These are phyloP conservation scores for Ceratocystis cacaofunesta DNA, from an alignment of 2,329 filamentous ascomycete genomes.

Conservation along the genomic window DNA sequence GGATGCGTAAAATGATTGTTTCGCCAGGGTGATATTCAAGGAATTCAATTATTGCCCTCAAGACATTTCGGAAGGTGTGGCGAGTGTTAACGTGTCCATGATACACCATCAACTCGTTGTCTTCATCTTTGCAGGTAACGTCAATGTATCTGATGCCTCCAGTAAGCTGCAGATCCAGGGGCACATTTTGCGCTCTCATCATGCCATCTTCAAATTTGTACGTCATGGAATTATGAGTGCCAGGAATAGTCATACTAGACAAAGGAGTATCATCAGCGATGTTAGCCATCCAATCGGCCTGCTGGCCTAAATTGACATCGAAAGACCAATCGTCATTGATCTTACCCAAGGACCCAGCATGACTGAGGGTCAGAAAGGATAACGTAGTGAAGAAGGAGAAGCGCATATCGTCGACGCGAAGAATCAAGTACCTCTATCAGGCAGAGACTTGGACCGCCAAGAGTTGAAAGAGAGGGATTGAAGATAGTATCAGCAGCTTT, in stretches of 20 bases:
- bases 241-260: neutral
- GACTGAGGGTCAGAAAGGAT: neutral
- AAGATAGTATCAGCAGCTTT: too few species aligned
- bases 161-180: neutral
- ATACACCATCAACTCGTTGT: too few species aligned
- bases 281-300: neutral
- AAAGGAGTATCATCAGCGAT: neutral
- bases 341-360: neutral
- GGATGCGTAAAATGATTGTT: too few species aligned
- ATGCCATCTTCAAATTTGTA: neutral
- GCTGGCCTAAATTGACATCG: neutral
- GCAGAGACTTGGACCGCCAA: too few species aligned
- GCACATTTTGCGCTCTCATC: neutral
- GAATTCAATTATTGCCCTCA: too few species aligned
- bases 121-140: too few species aligned
- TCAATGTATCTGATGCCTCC: neutral
- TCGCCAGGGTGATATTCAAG: too few species aligned
- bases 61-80: too few species aligned
- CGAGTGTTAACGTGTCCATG: too few species aligned
- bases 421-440: too few species aligned
- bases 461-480: too few species aligned
- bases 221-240: neutral
- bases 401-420: neutral
- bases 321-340: neutral
- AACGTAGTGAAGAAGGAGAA: neutral